phyloP scores from a whole-genome alignment of 2,329 filamentous ascomycete genomes.

The Chaetothyriales sp. region DNA sequence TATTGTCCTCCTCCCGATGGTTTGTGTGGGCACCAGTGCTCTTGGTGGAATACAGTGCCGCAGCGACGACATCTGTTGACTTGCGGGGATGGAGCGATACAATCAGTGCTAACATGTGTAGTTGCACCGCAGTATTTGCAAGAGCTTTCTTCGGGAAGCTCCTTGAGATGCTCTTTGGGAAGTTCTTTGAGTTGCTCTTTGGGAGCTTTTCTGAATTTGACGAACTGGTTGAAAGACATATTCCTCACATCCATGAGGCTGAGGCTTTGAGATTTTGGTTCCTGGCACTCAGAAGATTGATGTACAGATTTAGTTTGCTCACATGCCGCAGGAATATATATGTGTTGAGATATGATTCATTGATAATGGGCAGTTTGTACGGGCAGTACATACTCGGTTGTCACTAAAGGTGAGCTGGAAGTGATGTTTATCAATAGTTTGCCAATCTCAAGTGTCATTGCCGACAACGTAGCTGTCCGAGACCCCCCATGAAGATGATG shows the following conservation, averaged over 20 bases:
- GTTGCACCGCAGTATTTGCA: background rate
- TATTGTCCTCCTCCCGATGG: background rate
- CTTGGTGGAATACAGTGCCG: background rate
- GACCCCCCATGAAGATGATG: background rate
- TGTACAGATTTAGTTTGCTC: background rate
- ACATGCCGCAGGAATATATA: background rate
- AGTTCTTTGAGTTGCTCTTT: background rate
- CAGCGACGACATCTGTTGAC: background rate
- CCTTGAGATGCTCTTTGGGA: too few relatives aligned
- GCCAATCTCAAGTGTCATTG: background rate
- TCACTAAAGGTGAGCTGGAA: background rate
- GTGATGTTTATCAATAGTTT: background rate
- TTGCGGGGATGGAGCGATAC: background rate
- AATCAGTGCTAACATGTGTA: background rate
- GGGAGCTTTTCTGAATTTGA: background rate
- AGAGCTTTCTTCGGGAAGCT: background rate
- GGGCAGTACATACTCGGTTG: too few relatives aligned
- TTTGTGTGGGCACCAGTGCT: background rate
- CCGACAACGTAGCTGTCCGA: background rate
- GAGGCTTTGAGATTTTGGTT: background rate
- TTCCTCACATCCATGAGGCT: background rate
- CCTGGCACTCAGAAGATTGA: background rate
- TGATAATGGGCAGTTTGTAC: background rate
- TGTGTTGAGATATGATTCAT: background rate
- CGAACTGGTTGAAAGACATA: background rate